Evolutionary conservation across 164 flowering plant genomes (phyloP).

Genomic region (Malania oleifera): DNA sequence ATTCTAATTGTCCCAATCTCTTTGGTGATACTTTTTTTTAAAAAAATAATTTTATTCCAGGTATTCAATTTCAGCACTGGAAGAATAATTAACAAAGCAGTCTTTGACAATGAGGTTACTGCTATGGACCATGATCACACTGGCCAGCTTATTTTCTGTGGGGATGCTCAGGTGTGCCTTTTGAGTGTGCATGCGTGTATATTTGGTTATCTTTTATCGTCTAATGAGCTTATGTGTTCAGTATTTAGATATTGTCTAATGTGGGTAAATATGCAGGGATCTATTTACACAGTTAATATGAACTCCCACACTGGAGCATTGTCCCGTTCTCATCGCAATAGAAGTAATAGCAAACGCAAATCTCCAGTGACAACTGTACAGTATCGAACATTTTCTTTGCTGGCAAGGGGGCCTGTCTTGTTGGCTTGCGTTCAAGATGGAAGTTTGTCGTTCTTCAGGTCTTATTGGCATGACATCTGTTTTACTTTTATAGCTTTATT

Average conservation of each 20-base stretch:
- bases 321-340: constrained; percentile 67
- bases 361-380: constrained; percentile 84
- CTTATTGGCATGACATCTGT: not conserved
- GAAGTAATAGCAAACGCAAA: constrained; percentile 47
- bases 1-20: not conserved
- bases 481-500: not conserved
- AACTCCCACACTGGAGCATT: constrained; percentile 68
- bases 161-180: constrained; percentile 66
- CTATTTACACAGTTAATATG: constrained; percentile 63
- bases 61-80: constrained; percentile 97
- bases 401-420: constrained; percentile 87
- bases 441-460: constrained; percentile 85
- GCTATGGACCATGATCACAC: constrained; percentile 95
- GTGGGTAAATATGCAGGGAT: constrained; percentile 48
- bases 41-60: no score
- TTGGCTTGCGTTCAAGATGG: constrained; percentile 86
- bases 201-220: not conserved
- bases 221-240: constrained; percentile 7
- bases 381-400: constrained; percentile 88
- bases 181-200: not conserved
- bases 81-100: constrained; percentile 50
- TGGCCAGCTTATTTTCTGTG: constrained; percentile 91
- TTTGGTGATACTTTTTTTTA: not conserved
- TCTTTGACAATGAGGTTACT: constrained; percentile 60
- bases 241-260: constrained; percentile 1